Evolutionary conservation across 164 flowering plant species (phyloP).

Genomic region (Chimonanthus salicifolius): DNA sequence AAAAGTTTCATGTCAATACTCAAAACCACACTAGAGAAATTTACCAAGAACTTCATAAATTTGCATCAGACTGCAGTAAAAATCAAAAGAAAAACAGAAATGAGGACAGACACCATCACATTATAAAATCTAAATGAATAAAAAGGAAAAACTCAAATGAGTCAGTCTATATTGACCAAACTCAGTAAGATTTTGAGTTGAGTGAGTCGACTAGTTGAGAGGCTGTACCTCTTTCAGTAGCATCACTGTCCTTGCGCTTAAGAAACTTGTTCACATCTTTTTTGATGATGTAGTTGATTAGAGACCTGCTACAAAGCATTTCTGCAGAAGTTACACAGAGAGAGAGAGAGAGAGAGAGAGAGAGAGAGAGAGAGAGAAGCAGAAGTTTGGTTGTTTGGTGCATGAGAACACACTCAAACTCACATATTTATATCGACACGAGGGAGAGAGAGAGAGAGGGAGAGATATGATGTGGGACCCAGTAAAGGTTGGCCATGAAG

Average conservation of each 20-base stretch:
- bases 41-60: neutral
- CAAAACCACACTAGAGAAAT: neutral
- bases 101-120: neutral
- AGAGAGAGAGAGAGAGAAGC: neutral
- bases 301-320: constrained; percentile 35
- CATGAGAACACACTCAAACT: too few species aligned
- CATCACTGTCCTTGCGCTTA: constrained; percentile 93
- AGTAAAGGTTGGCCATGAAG: neutral
- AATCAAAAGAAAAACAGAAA: neutral
- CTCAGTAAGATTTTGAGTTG: too few species aligned
- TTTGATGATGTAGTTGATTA: constrained; percentile 44
- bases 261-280: constrained; percentile 76
- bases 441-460: too few species aligned
- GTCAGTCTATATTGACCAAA: too few species aligned
- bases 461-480: too few species aligned
- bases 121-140: too few species aligned
- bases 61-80: neutral
- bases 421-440: too few species aligned
- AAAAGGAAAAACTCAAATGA: too few species aligned
- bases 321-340: neutral
- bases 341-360: neutral
- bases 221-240: constrained; percentile 70
- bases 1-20: too few species aligned
- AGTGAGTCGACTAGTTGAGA: neutral
- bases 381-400: too few species aligned